These are phyloP conservation scores for Suhomyces faveliae DNA, from an alignment of 805 yeast genomes.

Conservation along the genomic window DNA sequence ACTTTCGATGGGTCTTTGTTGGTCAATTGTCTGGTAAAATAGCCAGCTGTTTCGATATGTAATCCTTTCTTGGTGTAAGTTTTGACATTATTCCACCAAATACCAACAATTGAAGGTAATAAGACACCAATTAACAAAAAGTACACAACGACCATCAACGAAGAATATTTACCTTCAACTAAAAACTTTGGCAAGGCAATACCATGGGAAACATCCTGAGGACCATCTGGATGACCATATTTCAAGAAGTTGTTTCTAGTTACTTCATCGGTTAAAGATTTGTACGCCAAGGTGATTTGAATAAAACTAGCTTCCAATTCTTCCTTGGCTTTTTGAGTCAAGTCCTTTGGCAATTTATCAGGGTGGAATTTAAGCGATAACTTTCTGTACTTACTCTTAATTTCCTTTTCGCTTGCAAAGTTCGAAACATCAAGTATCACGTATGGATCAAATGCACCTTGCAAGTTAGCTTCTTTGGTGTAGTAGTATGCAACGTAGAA, in stretches of 20 bases:
- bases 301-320: conserved; percentile 75
- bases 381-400: conserved; percentile 81
- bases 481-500: conserved; percentile 36
- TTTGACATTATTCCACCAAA: conserved; percentile 88
- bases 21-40: conserved; percentile 66
- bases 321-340: conserved; percentile 53
- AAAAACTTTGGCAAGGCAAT: conserved; percentile 92
- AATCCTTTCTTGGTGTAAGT: conserved; percentile 79
- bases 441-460: conserved; percentile 82
- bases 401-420: conserved; percentile 67
- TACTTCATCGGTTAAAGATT: conserved; percentile 88
- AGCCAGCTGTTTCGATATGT: conserved; percentile 78
- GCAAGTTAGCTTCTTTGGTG: conserved; percentile 45
- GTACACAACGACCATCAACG: conserved; percentile 60
- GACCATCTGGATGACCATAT: conserved; percentile 98
- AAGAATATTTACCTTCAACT: conserved; percentile 77
- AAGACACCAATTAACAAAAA: conserved; percentile 71
- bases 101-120: conserved; percentile 76
- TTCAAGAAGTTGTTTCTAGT: conserved; percentile 77
- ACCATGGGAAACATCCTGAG: conserved; percentile 85
- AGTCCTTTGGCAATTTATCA: conserved; percentile 74
- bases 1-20: conserved; percentile 72
- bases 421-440: conserved; percentile 72
- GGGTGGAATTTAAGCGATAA: conserved; percentile 90
- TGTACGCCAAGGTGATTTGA: conserved; percentile 85